Base-by-base conservation (phyloP, 2,329 filamentous ascomycete species). In the Fusarium miscanthi region DNA sequence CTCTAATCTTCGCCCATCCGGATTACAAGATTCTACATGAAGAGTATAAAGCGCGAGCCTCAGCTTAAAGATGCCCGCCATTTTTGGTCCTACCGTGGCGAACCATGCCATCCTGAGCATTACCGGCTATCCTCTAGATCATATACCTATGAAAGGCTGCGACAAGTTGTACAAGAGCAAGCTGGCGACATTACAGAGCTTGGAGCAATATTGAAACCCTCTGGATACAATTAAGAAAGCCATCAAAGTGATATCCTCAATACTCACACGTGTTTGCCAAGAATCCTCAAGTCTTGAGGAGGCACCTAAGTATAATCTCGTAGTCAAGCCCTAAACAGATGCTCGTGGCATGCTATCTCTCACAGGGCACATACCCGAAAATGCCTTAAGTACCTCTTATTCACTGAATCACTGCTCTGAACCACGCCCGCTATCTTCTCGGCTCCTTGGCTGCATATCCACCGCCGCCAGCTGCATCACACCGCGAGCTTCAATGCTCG, bases 101-200 rank as follows among this genome's bases (percentile, higher is more conserved):
- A 99, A 98, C 82, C 94, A 98, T 79, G 90, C 98, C 68, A 95
- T 99, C 73, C 87, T 97, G 63, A 89, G 90, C 63, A 89, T 98
- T 49, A 85, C 88, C 8, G 93, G 91, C 12, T 99, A 99, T 78
- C 96, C 96, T 0, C 89, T 92, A 52, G 94, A 97, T 70, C 97
- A 96, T 79, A 84, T 94, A 1, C 90, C 91, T 0, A 90, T 89
- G 54, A 98, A 98, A 81, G 90, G 90, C 16, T 87, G 95, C n/a
- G 94, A 97, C 51, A 97, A 97, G 83, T 91, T 97, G 87, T 97
- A 98, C 81, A 95, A 98, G 64, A 90, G 91, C 42, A 92, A 98
- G 35, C 84, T 96, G 6, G 90, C 90, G 2, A 87, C 88, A 25
- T 83, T 98, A 33, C 13, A 19, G 48, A 35, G n/a, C n/a, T 25